Evolutionary conservation across 2,329 filamentous ascomycete genomes (phyloP).

Genomic region (Fusarium sp.): DNA sequence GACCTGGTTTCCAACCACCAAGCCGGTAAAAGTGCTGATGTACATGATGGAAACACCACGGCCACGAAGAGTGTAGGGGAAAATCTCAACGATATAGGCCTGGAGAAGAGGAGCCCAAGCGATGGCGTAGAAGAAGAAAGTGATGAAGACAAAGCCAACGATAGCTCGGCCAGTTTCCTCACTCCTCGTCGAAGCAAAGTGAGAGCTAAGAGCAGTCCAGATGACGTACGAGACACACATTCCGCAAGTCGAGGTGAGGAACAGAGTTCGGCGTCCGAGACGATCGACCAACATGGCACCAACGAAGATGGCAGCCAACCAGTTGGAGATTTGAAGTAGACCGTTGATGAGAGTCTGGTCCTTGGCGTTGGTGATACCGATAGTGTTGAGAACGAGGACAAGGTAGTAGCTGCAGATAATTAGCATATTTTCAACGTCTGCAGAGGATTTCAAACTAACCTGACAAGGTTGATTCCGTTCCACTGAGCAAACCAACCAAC

Average conservation of each 20-base stretch:
- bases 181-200: constrained; percentile 32
- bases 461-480: constrained; percentile 39
- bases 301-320: constrained; percentile 52
- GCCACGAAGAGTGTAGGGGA: constrained; percentile 37
- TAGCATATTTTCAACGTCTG: neutral
- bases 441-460: neutral
- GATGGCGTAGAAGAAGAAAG: constrained; percentile 53
- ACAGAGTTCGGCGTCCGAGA: constrained; percentile 55
- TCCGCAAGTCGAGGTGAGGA: constrained; percentile 52
- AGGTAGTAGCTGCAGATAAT: constrained; percentile 49
- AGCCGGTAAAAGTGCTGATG: constrained; percentile 28
- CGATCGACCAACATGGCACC: constrained; percentile 55
- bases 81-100: constrained; percentile 47
- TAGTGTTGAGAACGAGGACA: constrained; percentile 53
- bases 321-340: constrained; percentile 52
- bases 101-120: constrained; percentile 51
- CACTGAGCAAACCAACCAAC: constrained; percentile 39
- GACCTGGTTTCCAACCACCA: constrained; percentile 54
- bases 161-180: constrained; percentile 45
- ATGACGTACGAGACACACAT: constrained; percentile 54
- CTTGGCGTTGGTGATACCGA: constrained; percentile 54
- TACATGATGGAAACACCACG: constrained; percentile 39
- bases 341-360: constrained; percentile 49
- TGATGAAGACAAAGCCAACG: constrained; percentile 56
- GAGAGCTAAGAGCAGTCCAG: constrained; percentile 46